Percentiles rank a stretch among this genome's conserved stretches.
phyloP scores from a whole-genome alignment of 768 basidiomycete genomes.

The Boletus sp. region DNA sequence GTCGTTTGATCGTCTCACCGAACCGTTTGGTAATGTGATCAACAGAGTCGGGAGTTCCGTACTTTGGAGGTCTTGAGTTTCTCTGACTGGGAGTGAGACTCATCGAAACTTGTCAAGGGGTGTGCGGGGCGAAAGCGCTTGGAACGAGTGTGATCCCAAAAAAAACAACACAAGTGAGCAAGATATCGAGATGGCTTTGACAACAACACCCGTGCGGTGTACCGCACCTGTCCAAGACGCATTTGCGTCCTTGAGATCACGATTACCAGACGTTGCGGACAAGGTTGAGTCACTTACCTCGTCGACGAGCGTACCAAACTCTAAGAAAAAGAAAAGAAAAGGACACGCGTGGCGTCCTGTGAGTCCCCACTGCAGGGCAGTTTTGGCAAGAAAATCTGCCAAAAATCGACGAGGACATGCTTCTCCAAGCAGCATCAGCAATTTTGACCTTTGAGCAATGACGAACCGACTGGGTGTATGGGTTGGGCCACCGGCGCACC shows the following conservation, averaged over 20 bases:
- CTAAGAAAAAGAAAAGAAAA: neutral
- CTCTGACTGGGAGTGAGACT: constrained; percentile 38
- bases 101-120: neutral
- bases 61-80: constrained; percentile 70
- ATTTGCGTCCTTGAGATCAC: neutral
- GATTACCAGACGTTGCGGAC: neutral
- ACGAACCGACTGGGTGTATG: too few relatives aligned
- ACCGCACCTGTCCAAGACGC: neutral
- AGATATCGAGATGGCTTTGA: neutral
- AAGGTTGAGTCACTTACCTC: neutral
- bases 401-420: too few relatives aligned
- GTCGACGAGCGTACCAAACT: neutral
- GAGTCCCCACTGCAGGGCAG: too few relatives aligned
- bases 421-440: too few relatives aligned
- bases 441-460: too few relatives aligned
- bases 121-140: neutral
- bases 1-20: constrained; percentile 78
- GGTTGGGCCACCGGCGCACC: too few relatives aligned
- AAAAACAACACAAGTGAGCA: neutral
- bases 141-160: neutral
- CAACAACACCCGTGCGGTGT: neutral
- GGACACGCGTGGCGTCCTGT: neutral
- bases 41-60: constrained; percentile 64
- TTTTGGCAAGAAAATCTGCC: too few relatives aligned
- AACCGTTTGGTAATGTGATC: constrained; percentile 80